Evolutionary conservation across 2,329 filamentous ascomycete genomes (phyloP).

Genomic region (Lasiodiplodia hormozganensis): DNA sequence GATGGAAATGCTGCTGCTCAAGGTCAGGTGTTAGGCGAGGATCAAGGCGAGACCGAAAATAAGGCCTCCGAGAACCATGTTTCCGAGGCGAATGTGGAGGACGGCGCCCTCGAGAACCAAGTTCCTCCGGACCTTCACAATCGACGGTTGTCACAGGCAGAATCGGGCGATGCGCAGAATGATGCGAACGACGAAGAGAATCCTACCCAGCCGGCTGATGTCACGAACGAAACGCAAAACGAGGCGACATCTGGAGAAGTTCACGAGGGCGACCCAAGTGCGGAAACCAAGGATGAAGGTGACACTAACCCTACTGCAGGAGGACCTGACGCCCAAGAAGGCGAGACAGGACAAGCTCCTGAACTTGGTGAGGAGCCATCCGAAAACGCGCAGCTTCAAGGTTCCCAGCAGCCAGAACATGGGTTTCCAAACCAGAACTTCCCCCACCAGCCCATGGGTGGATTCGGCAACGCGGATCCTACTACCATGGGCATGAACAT

Average conservation of each 20-base stretch:
- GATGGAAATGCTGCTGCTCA: constrained; percentile 28
- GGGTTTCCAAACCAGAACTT: constrained; percentile 16
- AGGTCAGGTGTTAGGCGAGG: constrained; percentile 18
- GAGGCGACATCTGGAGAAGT: background rate
- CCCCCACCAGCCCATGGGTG: constrained; percentile 13
- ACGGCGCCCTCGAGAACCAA: constrained; percentile 35
- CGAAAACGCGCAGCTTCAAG: constrained; percentile 3
- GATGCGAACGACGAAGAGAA: constrained; percentile 28
- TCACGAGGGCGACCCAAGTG: constrained; percentile 32
- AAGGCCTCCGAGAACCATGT: constrained; percentile 9
- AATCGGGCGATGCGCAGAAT: constrained; percentile 14
- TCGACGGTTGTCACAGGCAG: constrained; percentile 40
- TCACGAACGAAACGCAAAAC: constrained; percentile 13
- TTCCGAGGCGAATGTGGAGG: constrained; percentile 32
- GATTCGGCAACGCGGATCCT: constrained; percentile 20
- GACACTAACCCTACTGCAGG: constrained; percentile 30
- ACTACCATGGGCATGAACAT: constrained; percentile 25
- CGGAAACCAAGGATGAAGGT: constrained; percentile 32
- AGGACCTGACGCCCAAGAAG: constrained; percentile 36
- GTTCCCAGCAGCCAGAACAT: constrained; percentile 2
- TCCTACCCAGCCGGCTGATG: constrained; percentile 11
- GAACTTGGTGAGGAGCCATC: background rate
- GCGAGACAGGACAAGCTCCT: constrained; percentile 40
- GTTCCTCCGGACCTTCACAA: constrained; percentile 29
- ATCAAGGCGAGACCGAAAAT: constrained; percentile 9